Evolutionary conservation across 192 early-diverging fungal species (phyloP).

Genomic region (Coemansia sp.): DNA sequence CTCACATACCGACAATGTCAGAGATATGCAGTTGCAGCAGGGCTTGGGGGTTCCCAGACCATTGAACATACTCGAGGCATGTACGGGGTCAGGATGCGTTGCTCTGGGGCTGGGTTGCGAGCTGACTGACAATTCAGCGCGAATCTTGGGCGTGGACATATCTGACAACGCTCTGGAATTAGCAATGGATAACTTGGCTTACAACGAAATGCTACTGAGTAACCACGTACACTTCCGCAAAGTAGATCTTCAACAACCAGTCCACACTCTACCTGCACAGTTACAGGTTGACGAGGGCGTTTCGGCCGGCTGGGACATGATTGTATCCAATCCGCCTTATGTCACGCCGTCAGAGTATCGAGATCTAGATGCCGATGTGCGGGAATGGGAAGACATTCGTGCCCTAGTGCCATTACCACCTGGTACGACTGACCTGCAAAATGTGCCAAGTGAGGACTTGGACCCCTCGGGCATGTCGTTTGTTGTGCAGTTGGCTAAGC

Average conservation of each 20-base stretch:
- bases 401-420: slow-evolving; percentile 61
- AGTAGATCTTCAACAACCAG: slow-evolving; percentile 48
- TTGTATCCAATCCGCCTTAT: slow-evolving; percentile 94
- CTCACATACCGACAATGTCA: neutral
- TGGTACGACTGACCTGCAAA: neutral
- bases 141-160: slow-evolving; percentile 67
- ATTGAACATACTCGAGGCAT: slow-evolving; percentile 79
- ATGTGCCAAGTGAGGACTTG: neutral
- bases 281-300: neutral
- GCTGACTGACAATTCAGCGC: slow-evolving; percentile 45
- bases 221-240: slow-evolving; percentile 52
- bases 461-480: slow-evolving; percentile 34
- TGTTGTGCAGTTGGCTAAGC: slow-evolving; percentile 27
- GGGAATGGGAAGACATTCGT: slow-evolving; percentile 81
- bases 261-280: slow-evolving; percentile 9
- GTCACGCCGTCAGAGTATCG: slow-evolving; percentile 69
- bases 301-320: slow-evolving; percentile 57
- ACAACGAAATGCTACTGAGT: slow-evolving; percentile 25
- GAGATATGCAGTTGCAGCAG: neutral
- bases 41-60: neutral
- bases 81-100: slow-evolving; percentile 87
- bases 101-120: slow-evolving; percentile 68
- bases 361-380: slow-evolving; percentile 67
- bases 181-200: slow-evolving; percentile 56
- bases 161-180: slow-evolving; percentile 62